Evolutionary conservation across 78 protist species (phyloP), one percentile per base, ranked within the genome.

Genomic region (Dictyostelium citrinum): DNA sequence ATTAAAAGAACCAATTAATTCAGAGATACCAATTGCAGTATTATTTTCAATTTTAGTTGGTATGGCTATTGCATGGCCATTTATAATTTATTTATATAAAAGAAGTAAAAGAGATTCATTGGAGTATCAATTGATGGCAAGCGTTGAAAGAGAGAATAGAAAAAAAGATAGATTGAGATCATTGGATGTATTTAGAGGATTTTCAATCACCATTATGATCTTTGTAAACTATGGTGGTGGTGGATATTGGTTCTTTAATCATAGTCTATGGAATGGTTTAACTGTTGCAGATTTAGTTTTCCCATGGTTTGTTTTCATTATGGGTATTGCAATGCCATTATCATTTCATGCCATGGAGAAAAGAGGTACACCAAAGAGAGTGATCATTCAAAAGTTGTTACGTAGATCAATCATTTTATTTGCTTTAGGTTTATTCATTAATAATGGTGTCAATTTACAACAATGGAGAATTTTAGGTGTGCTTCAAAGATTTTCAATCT

Each of bases 171-270:
- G 95, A 29, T 14, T 88, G 37, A 76, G 51, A 46, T 88, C 93
- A 67, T 64, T 96, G 35, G 98, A 96, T 81, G 90, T 83, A 4
- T 91, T 96, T 91, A 91, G 98, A 27, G 98, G 98, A 29, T 29
- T 94, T 12, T 90, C 97, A 22, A 83, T 97, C 10, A 88, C 90
- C 43, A 72, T 97, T 68, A 97, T 97, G 98, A 86, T 96, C 24
- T 88, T 96, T 61, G 98, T 96, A 31, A 97, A 97, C 83, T 97
- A 92, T 78, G 96, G 97, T 61, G 98, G 98, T 5, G 96, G 97
- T 67, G 96, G 95, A 20, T 97, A 97, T 76, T 96, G 95, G 95
- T 95, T 76, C 58, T 95, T 97, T 72, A 72, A 97, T 45, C 98
- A 97, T 76, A 81, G 96, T 33, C 74, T 67, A 27, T 97, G 98